Evolutionary conservation across 2,329 filamentous ascomycete genomes (phyloP).

Genomic region (Corynespora cassiicola): DNA sequence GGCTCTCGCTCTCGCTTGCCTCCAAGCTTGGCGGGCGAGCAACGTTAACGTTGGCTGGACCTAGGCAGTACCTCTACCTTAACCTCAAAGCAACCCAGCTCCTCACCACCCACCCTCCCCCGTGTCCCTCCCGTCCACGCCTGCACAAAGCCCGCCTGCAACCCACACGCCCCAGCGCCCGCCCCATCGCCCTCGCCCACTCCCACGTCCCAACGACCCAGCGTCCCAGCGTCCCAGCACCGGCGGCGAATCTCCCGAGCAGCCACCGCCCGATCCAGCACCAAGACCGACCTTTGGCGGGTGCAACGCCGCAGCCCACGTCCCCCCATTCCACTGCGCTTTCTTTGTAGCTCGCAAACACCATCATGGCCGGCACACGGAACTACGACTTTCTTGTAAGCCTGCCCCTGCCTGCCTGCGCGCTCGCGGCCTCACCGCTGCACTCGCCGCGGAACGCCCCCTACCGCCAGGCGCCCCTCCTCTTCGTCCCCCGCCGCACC

Average conservation of each 20-base stretch:
- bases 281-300: conserved; percentile 23
- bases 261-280: conserved; percentile 13
- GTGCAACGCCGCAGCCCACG: conserved; percentile 30
- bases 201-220: conserved; percentile 4
- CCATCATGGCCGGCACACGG: conserved; percentile 88
- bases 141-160: conserved; percentile 1
- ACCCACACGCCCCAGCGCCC: conserved; percentile 1
- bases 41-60: conserved; percentile 19
- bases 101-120: neutral
- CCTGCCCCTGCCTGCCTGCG: conserved; percentile 25
- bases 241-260: conserved; percentile 4
- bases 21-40: conserved; percentile 18
- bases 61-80: conserved; percentile 5
- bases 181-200: conserved; percentile 1
- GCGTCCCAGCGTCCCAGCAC: conserved; percentile 1
- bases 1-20: too few relatives aligned
- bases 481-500: conserved; percentile 10
- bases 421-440: too few relatives aligned
- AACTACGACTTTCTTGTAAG: conserved; percentile 99
- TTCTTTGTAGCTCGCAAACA: conserved; percentile 11
- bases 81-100: conserved; percentile 1
- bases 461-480: conserved; percentile 6
- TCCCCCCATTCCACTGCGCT: conserved; percentile 20
- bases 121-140: conserved; percentile 3
- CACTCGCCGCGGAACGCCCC: neutral